phyloP scores from a whole-genome alignment of 768 basidiomycete species.

The Agaricus blazei region DNA sequence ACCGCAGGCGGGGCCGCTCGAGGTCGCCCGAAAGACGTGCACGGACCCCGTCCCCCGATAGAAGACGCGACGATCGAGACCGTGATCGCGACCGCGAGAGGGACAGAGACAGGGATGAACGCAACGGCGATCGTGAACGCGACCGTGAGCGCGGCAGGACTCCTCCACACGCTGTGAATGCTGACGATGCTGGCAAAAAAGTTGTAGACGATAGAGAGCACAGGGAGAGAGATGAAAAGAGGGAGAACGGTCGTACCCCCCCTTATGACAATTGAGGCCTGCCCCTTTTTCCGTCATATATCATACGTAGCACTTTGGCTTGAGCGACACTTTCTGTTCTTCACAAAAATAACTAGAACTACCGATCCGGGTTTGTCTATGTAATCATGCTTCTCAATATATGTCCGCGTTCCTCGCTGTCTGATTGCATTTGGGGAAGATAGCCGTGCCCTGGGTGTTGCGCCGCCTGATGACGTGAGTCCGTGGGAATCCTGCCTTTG shows the following conservation, averaged over 20 bases:
- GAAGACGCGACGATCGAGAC: conserved; percentile 19
- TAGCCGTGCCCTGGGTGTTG: neutral
- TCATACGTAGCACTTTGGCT: neutral
- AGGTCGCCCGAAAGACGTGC: conserved; percentile 9
- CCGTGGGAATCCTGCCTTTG: neutral
- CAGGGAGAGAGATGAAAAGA: conserved; percentile 22
- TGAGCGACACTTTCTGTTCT: neutral
- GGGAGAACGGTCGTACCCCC: conserved; percentile 53
- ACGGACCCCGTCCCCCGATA: conserved; percentile 20
- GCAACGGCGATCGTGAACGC: conserved; percentile 36
- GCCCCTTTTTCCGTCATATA: neutral
- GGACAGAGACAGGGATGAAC: conserved; percentile 42
- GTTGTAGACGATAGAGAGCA: conserved; percentile 22
- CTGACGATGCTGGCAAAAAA: conserved; percentile 13
- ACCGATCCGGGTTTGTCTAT: neutral
- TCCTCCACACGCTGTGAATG: conserved; percentile 8
- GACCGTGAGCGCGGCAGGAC: conserved; percentile 18
- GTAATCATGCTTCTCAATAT: neutral
- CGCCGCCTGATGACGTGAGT: neutral
- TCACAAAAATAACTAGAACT: neutral
- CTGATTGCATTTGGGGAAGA: neutral
- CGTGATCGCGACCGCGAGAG: conserved; percentile 22
- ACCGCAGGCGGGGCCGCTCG: conserved; percentile 15
- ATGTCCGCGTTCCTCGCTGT: neutral
- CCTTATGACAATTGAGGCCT: conserved; percentile 49